phyloP scores from a whole-genome alignment of 2,329 filamentous ascomycete species.

The Talaromyces verruculosus region DNA sequence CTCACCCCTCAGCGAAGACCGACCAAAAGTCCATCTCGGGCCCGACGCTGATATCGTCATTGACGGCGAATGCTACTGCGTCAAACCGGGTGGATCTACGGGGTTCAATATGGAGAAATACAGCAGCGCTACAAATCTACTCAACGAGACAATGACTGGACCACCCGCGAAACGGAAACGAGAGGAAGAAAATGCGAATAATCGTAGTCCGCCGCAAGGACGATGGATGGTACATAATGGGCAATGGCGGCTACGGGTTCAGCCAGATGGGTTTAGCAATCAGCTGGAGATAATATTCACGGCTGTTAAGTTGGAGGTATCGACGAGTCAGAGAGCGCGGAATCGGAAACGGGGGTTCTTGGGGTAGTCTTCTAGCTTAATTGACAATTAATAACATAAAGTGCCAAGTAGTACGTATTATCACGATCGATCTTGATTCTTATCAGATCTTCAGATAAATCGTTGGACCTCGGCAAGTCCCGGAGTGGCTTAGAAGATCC shows the following conservation, averaged over 20 bases:
- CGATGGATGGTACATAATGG: slow-evolving; percentile 66
- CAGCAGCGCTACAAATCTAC: not conserved
- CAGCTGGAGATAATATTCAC: slow-evolving; percentile 67
- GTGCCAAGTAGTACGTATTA: not conserved
- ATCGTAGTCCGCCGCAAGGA: not conserved
- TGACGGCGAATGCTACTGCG: slow-evolving; percentile 38
- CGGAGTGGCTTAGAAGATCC: not conserved
- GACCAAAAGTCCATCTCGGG: slow-evolving; percentile 65
- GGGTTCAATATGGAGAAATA: not conserved
- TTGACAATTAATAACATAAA: not conserved
- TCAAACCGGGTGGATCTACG: slow-evolving; percentile 21
- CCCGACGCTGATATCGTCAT: slow-evolving; percentile 45
- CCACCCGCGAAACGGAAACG: slow-evolving; percentile 42
- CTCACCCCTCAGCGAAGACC: slow-evolving; percentile 68
- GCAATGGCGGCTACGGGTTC: slow-evolving; percentile 71
- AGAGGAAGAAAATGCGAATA: slow-evolving; percentile 1
- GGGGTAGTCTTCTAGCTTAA: not conserved
- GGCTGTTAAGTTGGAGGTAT: slow-evolving; percentile 73
- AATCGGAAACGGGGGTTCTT: slow-evolving; percentile 69
- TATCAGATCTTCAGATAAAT: not conserved
- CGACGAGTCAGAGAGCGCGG: slow-evolving; percentile 63
- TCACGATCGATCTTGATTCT: not conserved
- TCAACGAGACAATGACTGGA: not conserved
- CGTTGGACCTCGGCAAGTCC: slow-evolving; percentile 6
- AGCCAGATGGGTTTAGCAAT: slow-evolving; percentile 48